phyloP scores from a whole-genome alignment of 257 asterid species.

The Fraxinus pennsylvanica region DNA sequence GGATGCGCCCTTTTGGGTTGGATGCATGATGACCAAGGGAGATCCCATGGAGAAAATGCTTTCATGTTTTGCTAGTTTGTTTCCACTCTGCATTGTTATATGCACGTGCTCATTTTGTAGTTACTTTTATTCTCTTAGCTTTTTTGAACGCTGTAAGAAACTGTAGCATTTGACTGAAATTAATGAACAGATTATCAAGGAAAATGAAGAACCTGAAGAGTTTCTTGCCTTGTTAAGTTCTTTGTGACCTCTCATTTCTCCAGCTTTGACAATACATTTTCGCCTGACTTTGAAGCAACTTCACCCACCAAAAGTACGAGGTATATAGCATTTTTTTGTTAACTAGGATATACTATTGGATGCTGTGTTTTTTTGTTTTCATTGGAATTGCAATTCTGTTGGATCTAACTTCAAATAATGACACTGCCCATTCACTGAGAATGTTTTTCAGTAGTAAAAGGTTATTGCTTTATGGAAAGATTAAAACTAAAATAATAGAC shows the following conservation, averaged over 20 bases:
- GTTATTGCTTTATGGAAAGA: not conserved
- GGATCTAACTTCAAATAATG: not conserved
- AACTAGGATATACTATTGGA: not conserved
- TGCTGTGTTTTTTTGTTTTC: not conserved
- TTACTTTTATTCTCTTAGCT: not conserved
- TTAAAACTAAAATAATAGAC: not conserved
- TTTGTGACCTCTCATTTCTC: conserved; percentile 14
- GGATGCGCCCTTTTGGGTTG: not conserved
- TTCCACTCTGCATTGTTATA: not conserved
- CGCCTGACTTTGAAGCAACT: not conserved
- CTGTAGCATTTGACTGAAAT: conserved; percentile 3
- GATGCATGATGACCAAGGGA: not conserved
- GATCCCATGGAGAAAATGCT: not conserved
- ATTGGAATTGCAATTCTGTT: not conserved
- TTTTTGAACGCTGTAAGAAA: not conserved
- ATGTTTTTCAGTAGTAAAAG: not conserved
- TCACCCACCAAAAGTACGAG: not conserved
- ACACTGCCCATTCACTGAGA: not conserved
- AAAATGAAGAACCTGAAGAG: conserved; percentile 51
- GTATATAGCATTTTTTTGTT: not conserved
- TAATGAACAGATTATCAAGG: conserved; percentile 40
- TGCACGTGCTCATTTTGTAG: not conserved
- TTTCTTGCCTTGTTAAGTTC: conserved; percentile 40
- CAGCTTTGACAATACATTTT: not conserved
- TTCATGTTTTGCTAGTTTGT: not conserved